phyloP scores from a whole-genome alignment of 1,139 yeast species.

The Lodderomyces elongisporus region DNA sequence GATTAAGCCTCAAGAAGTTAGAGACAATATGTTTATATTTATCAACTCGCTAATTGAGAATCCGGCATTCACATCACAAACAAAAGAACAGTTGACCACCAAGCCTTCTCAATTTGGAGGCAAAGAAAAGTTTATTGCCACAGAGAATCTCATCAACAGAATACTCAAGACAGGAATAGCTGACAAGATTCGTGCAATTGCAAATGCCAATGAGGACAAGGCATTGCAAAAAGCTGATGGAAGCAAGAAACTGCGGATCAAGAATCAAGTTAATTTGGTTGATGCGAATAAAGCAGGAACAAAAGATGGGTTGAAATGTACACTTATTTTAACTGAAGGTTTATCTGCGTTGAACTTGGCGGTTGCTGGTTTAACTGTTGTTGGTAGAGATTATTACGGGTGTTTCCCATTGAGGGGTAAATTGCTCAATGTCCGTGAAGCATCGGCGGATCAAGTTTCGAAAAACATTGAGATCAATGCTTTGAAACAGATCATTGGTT shows the following conservation, averaged over 20 bases:
- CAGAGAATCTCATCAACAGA: slow-evolving; percentile 71
- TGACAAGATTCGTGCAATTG: slow-evolving; percentile 77
- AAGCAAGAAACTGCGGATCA: slow-evolving; percentile 73
- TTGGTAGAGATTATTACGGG: slow-evolving; percentile 94
- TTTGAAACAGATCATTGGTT: slow-evolving; percentile 89
- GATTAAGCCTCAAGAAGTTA: slow-evolving; percentile 83
- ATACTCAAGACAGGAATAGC: slow-evolving; percentile 72
- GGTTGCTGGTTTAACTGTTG: slow-evolving; percentile 89
- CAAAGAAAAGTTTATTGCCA: slow-evolving; percentile 59
- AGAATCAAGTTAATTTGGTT: slow-evolving; percentile 84
- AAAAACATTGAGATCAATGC: slow-evolving; percentile 95
- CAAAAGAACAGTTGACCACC: slow-evolving; percentile 93
- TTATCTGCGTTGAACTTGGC: slow-evolving; percentile 94
- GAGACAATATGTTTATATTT: slow-evolving; percentile 85
- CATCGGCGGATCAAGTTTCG: slow-evolving; percentile 86
- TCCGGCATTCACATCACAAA: slow-evolving; percentile 97
- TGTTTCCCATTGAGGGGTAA: slow-evolving; percentile 96
- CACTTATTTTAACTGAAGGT: slow-evolving; percentile 93
- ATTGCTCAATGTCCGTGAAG: slow-evolving; percentile 91
- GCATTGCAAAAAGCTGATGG: slow-evolving; percentile 93
- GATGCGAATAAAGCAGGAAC: slow-evolving; percentile 99
- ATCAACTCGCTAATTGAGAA: slow-evolving; percentile 91
- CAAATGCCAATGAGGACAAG: slow-evolving; percentile 81
- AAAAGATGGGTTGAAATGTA: slow-evolving; percentile 84
- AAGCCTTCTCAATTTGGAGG: slow-evolving; percentile 88